Percentiles rank a stretch among this genome's conserved stretches.
Conservation (phyloP, 257 asterid genomes). For the Hygrophila difformis region DNA sequence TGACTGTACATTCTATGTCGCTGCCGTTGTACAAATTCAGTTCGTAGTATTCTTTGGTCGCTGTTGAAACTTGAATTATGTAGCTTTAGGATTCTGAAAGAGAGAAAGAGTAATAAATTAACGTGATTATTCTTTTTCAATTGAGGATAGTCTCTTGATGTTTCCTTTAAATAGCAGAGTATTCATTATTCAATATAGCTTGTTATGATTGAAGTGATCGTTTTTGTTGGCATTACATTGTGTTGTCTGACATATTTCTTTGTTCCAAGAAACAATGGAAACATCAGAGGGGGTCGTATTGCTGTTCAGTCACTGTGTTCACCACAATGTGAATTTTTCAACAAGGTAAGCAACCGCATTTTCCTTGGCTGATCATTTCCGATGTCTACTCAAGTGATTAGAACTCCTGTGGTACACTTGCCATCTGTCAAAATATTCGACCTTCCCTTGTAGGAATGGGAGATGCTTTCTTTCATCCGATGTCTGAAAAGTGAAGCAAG, state of each 20-base stretch:
- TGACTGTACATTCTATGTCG: constrained; percentile 15
- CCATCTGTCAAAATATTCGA: neutral
- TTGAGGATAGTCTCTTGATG: too few relatives aligned
- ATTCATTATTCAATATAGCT: too few relatives aligned
- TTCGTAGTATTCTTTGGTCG: neutral
- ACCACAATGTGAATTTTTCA: constrained; percentile 78
- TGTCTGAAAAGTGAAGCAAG: constrained; percentile 60
- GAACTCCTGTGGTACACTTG: neutral
- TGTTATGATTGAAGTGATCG: too few relatives aligned
- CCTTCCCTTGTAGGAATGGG: constrained; percentile 61
- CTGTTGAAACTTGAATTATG: too few relatives aligned
- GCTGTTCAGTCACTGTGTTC: constrained; percentile 90
- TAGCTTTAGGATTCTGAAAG: too few relatives aligned
- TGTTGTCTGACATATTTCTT: constrained; percentile 9
- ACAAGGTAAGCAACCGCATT: constrained; percentile 36
- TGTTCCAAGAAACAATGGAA: constrained; percentile 45
- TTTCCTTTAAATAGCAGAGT: too few relatives aligned
- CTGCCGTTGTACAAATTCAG: too few relatives aligned
- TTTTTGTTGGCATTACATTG: constrained; percentile 1
- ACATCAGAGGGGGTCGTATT: constrained; percentile 51
- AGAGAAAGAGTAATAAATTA: too few relatives aligned
- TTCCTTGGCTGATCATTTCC: neutral
- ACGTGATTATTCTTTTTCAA: too few relatives aligned
- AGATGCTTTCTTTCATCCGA: constrained; percentile 72
- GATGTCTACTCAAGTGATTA: constrained; percentile 9